Base-by-base conservation (phyloP, 805 yeast species). In the Pichia deserticola region DNA sequence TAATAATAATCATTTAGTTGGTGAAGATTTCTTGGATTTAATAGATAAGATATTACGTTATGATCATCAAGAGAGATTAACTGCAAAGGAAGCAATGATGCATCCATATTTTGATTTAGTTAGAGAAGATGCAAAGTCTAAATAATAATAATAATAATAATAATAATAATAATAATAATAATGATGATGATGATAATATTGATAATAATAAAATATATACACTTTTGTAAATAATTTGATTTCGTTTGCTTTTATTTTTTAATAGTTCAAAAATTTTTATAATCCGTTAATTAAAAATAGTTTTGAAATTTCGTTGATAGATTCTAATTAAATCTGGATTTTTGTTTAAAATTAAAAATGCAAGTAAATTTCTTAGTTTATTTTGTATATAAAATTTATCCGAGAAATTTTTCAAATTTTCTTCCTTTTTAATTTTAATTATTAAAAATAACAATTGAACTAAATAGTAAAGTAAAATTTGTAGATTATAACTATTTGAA, bases 81-180 rank as follows among this genome's bases (percentile, higher is more conserved):
- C 97, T 7, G 96, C 96, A 1, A 78, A 76, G 64, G 96, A 90
- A 65, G 93, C 96, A 30, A 81, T 89, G 85, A 79, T 68, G 12
- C 96, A 89, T 68, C 66, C 72, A 3, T 76, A 69, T 57, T 71
- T 71, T 45, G 60, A 65, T 20, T 58, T 60, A 1, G 59, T 65
- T 34, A 56, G 67, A 51, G 52, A 58, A 15, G 49, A 48, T 5
- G 50, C 55, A 7, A 44, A 35, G 9, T 28, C 41, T 4, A 43
- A 42, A 40, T 36, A 45, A 40, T 15, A 11, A 12, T n/a, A n/a
- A 32, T 6, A 29, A 30, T n/a, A n/a, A 30, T 13, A n/a, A n/a
- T 11, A 40, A n/a, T 9, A 2, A 7, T 30, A 4, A 7, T 7
- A 30, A 30, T 30, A 30, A 3, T 5, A 6, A 29, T 29, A 29